Conservation (phyloP, 2,329 filamentous ascomycete species). For the Ilyonectria destructans region DNA sequence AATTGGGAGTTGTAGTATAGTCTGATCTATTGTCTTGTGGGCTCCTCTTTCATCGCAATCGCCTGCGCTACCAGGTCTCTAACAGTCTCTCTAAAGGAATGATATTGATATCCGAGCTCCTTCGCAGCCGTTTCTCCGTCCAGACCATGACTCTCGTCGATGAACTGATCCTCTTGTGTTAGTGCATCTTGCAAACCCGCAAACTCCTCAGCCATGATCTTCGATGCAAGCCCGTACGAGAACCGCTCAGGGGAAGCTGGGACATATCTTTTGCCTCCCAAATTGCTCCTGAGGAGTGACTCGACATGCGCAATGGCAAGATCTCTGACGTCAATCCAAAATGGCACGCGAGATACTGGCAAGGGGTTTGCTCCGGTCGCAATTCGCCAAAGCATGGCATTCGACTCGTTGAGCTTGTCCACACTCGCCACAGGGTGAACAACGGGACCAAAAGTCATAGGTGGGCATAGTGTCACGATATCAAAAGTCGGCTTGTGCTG, state of each 20-base stretch:
- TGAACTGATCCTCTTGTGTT: slow-evolving; percentile 52
- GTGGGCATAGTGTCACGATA: slow-evolving; percentile 62
- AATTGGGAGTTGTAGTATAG: not conserved
- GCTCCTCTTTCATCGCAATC: slow-evolving; percentile 28
- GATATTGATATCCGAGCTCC: slow-evolving; percentile 59
- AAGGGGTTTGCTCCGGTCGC: slow-evolving; percentile 54
- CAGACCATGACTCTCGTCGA: slow-evolving; percentile 59
- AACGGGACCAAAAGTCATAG: slow-evolving; percentile 63
- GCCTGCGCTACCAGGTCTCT: slow-evolving; percentile 52
- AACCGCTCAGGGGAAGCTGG: slow-evolving; percentile 61
- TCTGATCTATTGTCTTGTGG: not conserved
- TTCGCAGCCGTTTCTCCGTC: slow-evolving; percentile 59
- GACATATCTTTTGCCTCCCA: slow-evolving; percentile 58
- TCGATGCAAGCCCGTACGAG: slow-evolving; percentile 61
- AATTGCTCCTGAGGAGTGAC: slow-evolving; percentile 57
- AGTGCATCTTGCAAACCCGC: slow-evolving; percentile 53
- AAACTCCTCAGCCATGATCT: slow-evolving; percentile 61
- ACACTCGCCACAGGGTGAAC: slow-evolving; percentile 56
- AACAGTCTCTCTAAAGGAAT: slow-evolving; percentile 55
- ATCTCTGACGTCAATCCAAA: slow-evolving; percentile 66
- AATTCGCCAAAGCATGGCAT: slow-evolving; percentile 59
- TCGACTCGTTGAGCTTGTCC: slow-evolving; percentile 60
- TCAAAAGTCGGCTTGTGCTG: slow-evolving; percentile 57
- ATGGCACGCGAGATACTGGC: slow-evolving; percentile 57
- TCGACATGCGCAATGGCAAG: slow-evolving; percentile 62